phyloP scores from a whole-genome alignment of 345 rosid genomes.

The Syzygium jambos region DNA sequence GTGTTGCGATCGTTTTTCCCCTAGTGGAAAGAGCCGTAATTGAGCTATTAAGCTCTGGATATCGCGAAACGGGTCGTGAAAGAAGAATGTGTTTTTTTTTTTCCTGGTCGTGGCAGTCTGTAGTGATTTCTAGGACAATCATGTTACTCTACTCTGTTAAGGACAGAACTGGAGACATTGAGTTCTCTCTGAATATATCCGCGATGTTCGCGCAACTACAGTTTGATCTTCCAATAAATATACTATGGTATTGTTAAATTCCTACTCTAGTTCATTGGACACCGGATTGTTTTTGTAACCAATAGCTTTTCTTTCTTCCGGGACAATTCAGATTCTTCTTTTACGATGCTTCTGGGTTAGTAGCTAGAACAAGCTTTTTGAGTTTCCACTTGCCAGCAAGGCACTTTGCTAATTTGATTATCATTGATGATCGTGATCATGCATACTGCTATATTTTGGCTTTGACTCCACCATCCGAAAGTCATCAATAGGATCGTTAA shows the following conservation, averaged over 20 bases:
- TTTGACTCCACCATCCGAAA: not conserved
- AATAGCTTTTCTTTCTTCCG: not conserved
- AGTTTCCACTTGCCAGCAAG: not conserved
- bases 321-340: not conserved
- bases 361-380: not conserved
- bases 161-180: not conserved
- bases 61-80: not conserved
- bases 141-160: not conserved
- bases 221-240: not conserved
- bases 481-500: not conserved
- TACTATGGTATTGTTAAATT: not conserved
- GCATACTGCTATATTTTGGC: not conserved
- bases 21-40: not conserved
- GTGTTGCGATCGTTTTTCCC: not conserved
- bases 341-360: not conserved
- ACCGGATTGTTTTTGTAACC: not conserved
- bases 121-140: not conserved
- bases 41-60: not conserved
- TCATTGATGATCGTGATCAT: not conserved
- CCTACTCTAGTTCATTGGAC: not conserved
- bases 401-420: not conserved
- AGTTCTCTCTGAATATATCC: not conserved
- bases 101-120: not conserved
- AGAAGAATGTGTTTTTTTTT: not conserved
- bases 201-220: not conserved